phyloP scores from a whole-genome alignment of 2,329 filamentous ascomycete species.

The Fonsecaea pedrosoi region DNA sequence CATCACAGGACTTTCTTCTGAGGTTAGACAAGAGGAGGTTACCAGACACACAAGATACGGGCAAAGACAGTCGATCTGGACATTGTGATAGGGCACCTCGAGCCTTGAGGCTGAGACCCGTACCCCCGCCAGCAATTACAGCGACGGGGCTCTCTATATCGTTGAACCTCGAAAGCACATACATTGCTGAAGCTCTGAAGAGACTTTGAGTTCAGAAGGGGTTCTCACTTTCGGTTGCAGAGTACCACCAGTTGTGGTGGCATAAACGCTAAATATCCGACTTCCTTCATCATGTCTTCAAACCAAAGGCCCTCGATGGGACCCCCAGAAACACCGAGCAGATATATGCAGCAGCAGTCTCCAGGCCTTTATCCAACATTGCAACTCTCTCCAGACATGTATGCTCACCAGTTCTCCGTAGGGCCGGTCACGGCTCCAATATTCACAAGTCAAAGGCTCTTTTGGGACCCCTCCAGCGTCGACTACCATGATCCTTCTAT shows the following conservation, averaged over 20 bases:
- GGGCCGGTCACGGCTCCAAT: slow-evolving; percentile 63
- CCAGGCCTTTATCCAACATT: slow-evolving; percentile 59
- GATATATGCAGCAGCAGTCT: slow-evolving; percentile 50
- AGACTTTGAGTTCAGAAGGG: not conserved
- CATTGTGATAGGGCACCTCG: not conserved
- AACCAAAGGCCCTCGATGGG: slow-evolving; percentile 42
- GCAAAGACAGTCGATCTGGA: slow-evolving; percentile 1
- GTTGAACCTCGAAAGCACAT: not conserved
- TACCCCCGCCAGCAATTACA: not conserved
- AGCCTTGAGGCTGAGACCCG: slow-evolving; percentile 1
- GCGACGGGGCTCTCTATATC: not conserved
- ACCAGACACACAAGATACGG: not conserved
- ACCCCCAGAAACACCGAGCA: slow-evolving; percentile 55
- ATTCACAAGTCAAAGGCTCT: slow-evolving; percentile 61
- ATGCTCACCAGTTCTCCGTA: slow-evolving; percentile 55
- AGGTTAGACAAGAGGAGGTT: slow-evolving; percentile 6
- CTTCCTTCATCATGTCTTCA: slow-evolving; percentile 28
- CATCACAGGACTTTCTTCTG: not conserved
- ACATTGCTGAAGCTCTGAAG: not conserved
- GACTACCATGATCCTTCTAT: slow-evolving; percentile 28
- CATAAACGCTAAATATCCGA: not conserved
- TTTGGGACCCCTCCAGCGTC: slow-evolving; percentile 52
- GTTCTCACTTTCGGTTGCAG: not conserved
- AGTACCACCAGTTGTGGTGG: not conserved
- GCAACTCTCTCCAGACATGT: slow-evolving; percentile 65